Evolutionary conservation across 2,329 filamentous ascomycete genomes (phyloP).

Genomic region (Sporothrix pallida): DNA sequence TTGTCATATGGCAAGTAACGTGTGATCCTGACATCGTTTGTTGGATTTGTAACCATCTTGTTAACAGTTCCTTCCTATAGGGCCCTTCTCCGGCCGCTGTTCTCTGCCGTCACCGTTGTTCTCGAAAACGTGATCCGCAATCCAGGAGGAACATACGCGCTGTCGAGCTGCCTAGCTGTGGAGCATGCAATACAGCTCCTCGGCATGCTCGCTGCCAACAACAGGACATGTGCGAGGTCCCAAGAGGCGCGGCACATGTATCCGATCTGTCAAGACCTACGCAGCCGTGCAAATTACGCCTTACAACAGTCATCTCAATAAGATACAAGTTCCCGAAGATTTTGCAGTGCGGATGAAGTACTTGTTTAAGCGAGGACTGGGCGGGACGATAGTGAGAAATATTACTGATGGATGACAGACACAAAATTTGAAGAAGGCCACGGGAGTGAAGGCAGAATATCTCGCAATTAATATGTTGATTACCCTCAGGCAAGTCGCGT

Average conservation of each 20-base stretch:
- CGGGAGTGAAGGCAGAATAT: no score
- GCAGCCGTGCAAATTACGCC: background rate
- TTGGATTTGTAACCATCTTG: background rate
- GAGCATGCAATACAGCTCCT: conserved; percentile 7
- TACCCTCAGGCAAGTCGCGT: no score
- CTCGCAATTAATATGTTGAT: no score
- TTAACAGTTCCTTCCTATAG: background rate
- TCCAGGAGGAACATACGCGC: conserved; percentile 10
- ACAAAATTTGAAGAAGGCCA: no score
- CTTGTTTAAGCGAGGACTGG: no score
- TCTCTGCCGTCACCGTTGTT: conserved; percentile 10
- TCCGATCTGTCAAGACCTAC: conserved; percentile 9
- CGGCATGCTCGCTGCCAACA: conserved; percentile 10
- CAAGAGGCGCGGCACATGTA: conserved; percentile 22
- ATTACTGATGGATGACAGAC: no score
- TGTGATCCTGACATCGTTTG: background rate
- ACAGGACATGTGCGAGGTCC: background rate
- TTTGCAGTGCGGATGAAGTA: no score
- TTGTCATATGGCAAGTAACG: background rate
- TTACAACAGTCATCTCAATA: conserved; percentile 9
- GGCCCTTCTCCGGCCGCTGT: conserved; percentile 7
- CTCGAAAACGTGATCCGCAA: conserved; percentile 22
- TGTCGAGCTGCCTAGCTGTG: background rate
- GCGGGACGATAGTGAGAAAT: no score
- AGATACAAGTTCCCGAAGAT: no score